Evolutionary conservation across 2,329 filamentous ascomycete genomes (phyloP), one percentile per base, ranked within the genome.

Genomic region (Helotiales sp.): DNA sequence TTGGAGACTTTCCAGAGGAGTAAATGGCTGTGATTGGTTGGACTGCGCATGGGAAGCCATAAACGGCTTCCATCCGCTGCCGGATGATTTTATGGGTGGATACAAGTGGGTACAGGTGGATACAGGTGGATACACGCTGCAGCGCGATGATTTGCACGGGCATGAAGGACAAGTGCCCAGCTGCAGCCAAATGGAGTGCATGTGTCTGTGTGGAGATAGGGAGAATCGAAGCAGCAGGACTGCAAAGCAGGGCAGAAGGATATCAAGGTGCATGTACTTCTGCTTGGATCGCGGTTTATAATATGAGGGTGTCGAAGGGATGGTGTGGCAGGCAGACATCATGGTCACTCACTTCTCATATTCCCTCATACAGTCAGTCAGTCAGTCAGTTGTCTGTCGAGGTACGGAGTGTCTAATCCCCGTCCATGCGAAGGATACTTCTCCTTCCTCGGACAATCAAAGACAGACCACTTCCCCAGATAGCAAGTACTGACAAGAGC

Each of bases 91-190:
- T 17, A 17, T 45, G n/a, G n/a, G 17, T 47, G 20, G 43, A 22
- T 47, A 22, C 6, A n/a, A 7, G 3, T 47, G 8, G 43, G 6
- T 47, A 26, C 26, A 22, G 20, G 20, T 26, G 24, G 1, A 7
- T 24, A 20, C 11, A 26, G 10, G 50, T 32, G 50, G 6, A 17
- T 1, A n/a, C 28, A 20, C 5, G 50, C 50, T 55, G 50, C 50
- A 20, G 50, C n/a, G 2, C 28, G 50, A 55, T 55, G 50, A 55
- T 55, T 55, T 32, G 50, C 50, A 28, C 26, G 50, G n/a, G 50
- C 50, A 54, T 54, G 49, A 54, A n/a, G 43, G 40, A 2, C 17
- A 47, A 32, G 22, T 50, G 47, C 22, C 47, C 20, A 10, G 22
- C 47, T 24, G 22, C 20, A 26, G 47, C 22, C 22, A 22, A 20